Percentiles rank a stretch among this genome's conserved stretches.
phyloP scores from a whole-genome alignment of 2,329 filamentous ascomycete species.

The Ceratocystis diversiconidia region DNA sequence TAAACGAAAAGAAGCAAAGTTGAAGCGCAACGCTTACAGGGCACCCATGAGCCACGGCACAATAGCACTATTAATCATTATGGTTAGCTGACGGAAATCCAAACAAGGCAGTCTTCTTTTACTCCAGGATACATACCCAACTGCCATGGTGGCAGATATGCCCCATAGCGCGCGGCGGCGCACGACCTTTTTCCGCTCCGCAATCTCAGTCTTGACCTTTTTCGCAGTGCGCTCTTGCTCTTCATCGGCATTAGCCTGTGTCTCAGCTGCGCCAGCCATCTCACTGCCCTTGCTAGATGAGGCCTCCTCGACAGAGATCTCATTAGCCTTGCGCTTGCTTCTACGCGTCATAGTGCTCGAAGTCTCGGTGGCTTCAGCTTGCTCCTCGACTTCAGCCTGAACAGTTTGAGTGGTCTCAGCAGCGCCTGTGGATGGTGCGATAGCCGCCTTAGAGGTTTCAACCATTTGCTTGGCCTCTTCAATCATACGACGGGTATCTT shows the following conservation, averaged over 20 bases:
- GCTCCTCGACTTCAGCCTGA: slow-evolving; percentile 27
- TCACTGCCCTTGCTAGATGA: slow-evolving; percentile 22
- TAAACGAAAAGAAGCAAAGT: slow-evolving; percentile 15
- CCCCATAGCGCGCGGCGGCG: slow-evolving; percentile 75
- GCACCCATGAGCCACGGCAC: slow-evolving; percentile 40
- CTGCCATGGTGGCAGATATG: slow-evolving; percentile 69
- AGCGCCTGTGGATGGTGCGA: slow-evolving; percentile 24
- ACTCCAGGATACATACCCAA: slow-evolving; percentile 56
- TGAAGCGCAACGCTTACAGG: slow-evolving; percentile 26
- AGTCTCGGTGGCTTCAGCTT: slow-evolving; percentile 27
- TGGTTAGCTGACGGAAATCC: no score
- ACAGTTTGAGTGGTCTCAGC: slow-evolving; percentile 20
- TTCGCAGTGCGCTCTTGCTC: slow-evolving; percentile 46
- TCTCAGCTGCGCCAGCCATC: slow-evolving; percentile 19
- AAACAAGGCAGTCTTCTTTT: no score
- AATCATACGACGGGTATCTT: slow-evolving; percentile 72
- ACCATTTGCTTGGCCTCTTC: slow-evolving; percentile 82
- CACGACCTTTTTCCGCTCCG: slow-evolving; percentile 73
- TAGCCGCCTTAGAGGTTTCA: slow-evolving; percentile 41
- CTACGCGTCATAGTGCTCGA: slow-evolving; percentile 33
- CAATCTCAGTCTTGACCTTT: slow-evolving; percentile 66
- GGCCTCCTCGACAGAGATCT: slow-evolving; percentile 50
- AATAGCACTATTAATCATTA: slow-evolving; percentile 27
- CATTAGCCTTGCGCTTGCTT: slow-evolving; percentile 60
- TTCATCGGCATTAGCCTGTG: slow-evolving; percentile 30